Percentiles rank a stretch among this genome's conserved stretches.
Conservation (phyloP, 2,329 filamentous ascomycete genomes). For the Westerdykella sp. region DNA sequence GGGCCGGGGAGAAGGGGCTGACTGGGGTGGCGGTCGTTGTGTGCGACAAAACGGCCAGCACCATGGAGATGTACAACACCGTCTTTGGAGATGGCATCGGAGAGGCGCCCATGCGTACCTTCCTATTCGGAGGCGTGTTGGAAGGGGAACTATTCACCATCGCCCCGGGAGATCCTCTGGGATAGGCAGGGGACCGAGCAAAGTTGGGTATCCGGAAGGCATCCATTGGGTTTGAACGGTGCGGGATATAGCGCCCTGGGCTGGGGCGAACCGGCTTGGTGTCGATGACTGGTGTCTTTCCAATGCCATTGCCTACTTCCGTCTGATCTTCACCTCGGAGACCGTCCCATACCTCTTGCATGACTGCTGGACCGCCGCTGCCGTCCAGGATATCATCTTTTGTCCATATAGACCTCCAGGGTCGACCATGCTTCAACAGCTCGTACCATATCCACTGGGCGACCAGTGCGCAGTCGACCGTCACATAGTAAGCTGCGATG, state of each 20-base stretch:
- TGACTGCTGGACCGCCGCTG: constrained; percentile 16
- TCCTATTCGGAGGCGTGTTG: constrained; percentile 21
- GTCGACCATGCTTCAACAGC: constrained; percentile 46
- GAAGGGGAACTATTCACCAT: constrained; percentile 14
- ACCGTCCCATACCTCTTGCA: constrained; percentile 26
- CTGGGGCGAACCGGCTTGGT: constrained; percentile 9
- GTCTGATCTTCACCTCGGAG: constrained; percentile 9
- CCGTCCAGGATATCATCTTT: constrained; percentile 14
- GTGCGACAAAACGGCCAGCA: constrained; percentile 40
- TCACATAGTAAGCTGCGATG: constrained; percentile 60
- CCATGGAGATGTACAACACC: constrained; percentile 41
- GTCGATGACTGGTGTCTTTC: constrained; percentile 4
- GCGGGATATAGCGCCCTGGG: constrained; percentile 15
- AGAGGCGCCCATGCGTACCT: constrained; percentile 32
- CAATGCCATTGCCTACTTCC: constrained; percentile 4
- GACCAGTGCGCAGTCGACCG: constrained; percentile 57
- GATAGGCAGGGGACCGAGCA: constrained; percentile 24
- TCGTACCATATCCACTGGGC: constrained; percentile 63
- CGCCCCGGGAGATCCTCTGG: constrained; percentile 18
- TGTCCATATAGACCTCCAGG: constrained; percentile 35
- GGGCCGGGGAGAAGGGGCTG: constrained; percentile 19
- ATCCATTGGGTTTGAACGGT: constrained; percentile 27
- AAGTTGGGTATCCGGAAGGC: constrained; percentile 36
- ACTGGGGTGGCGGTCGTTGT: constrained; percentile 30
- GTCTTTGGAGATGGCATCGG: constrained; percentile 44